Conservation (phyloP, 129 eudicot species). For the Tagetes patula region DNA sequence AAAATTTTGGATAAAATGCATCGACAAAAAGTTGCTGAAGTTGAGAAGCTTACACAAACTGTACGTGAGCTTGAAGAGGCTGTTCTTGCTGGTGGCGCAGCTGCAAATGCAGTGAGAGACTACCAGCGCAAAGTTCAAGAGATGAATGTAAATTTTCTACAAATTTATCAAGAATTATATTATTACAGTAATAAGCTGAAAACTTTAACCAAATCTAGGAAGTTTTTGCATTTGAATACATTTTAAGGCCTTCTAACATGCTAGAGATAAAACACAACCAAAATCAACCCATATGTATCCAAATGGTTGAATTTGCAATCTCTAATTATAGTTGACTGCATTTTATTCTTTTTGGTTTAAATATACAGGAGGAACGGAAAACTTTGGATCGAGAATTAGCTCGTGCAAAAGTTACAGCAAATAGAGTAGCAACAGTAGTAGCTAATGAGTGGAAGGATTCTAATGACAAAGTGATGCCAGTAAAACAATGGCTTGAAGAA, state of each 20-base stretch:
- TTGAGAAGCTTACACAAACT: conserved; percentile 86
- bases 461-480: conserved; percentile 97
- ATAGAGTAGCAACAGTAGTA: conserved; percentile 91
- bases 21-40: conserved; percentile 92
- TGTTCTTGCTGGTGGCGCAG: conserved; percentile 96
- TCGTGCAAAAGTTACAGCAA: conserved; percentile 92
- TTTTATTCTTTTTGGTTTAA: background rate
- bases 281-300: background rate
- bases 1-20: conserved; percentile 89
- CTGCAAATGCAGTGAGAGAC: conserved; percentile 94
- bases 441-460: conserved; percentile 98
- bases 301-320: background rate
- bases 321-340: background rate
- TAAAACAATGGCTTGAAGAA: conserved; percentile 96
- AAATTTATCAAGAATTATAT: background rate
- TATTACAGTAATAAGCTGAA: no score
- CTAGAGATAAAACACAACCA: conserved; percentile 6
- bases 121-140: conserved; percentile 96
- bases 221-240: background rate
- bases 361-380: conserved; percentile 58
- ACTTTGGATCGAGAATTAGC: conserved; percentile 91
- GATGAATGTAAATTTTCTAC: conserved; percentile 59
- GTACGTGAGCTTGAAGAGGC: conserved; percentile 95
- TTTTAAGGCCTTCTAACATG: background rate
- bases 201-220: background rate